Evolutionary conservation across 371 early-diverging fungal species (phyloP).

Genomic region (Basidiobolus meristosporus): DNA sequence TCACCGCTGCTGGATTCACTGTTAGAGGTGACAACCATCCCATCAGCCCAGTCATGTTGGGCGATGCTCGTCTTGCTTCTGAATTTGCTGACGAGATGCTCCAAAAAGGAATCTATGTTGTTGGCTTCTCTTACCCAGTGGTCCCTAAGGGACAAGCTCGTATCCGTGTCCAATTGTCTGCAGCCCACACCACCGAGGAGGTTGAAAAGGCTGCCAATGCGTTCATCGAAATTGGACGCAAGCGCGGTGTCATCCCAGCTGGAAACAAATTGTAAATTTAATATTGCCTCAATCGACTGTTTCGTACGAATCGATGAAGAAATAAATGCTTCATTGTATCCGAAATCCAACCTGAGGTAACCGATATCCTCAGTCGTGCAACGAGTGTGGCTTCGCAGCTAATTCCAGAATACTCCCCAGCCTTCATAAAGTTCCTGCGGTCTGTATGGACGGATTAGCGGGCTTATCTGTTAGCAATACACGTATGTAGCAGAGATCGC

Average conservation of each 20-base stretch:
- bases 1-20: constrained; percentile 28
- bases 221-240: constrained; percentile 29
- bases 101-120: constrained; percentile 29
- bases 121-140: constrained; percentile 42
- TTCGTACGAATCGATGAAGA: too few species aligned
- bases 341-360: too few species aligned
- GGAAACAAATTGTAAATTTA: too few species aligned
- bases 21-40: constrained; percentile 36
- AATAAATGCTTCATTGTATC: too few species aligned
- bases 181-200: constrained; percentile 26
- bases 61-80: constrained; percentile 29
- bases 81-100: constrained; percentile 33
- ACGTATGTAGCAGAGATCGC: too few species aligned
- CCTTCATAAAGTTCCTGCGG: too few species aligned
- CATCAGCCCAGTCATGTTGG: constrained; percentile 37
- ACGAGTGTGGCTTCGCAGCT: too few species aligned
- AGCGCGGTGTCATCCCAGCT: constrained; percentile 24
- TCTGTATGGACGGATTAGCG: too few species aligned
- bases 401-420: too few species aligned
- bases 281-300: too few species aligned
- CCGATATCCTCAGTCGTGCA: too few species aligned
- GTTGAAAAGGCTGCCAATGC: constrained; percentile 25
- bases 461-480: too few species aligned
- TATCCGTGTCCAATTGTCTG: constrained; percentile 40
- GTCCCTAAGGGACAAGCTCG: constrained; percentile 41